phyloP scores from a whole-genome alignment of 371 early-diverging fungal species.

The Mucor ambiguus region DNA sequence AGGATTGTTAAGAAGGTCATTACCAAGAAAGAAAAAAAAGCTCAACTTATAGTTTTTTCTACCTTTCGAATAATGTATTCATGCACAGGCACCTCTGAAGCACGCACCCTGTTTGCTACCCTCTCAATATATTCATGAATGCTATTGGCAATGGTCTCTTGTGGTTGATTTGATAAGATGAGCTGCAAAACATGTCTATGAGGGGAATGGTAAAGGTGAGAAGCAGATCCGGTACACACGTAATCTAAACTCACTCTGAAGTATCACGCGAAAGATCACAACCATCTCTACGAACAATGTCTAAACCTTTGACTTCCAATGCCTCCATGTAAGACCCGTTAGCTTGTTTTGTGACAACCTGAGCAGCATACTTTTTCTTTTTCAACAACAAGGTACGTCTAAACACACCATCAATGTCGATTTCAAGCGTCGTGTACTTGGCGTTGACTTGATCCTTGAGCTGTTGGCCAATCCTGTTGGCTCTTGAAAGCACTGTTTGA shows the following conservation, averaged over 20 bases:
- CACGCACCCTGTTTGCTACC: slow-evolving; percentile 55
- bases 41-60: not conserved
- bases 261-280: slow-evolving; percentile 86
- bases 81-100: slow-evolving; percentile 62
- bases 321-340: slow-evolving; percentile 54
- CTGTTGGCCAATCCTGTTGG: slow-evolving; percentile 72
- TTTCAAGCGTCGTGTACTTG: slow-evolving; percentile 88
- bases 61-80: slow-evolving; percentile 93
- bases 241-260: slow-evolving; percentile 55
- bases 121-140: slow-evolving; percentile 13
- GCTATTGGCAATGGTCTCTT: slow-evolving; percentile 52
- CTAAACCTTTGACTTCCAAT: slow-evolving; percentile 95
- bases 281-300: slow-evolving; percentile 97
- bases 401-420: slow-evolving; percentile 96
- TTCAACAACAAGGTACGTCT: slow-evolving; percentile 91
- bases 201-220: too few relatives aligned
- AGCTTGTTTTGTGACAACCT: slow-evolving; percentile 49
- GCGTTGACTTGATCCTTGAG: slow-evolving; percentile 87
- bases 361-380: slow-evolving; percentile 99
- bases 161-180: slow-evolving; percentile 65
- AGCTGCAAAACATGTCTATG: slow-evolving; percentile 69
- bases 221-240: too few relatives aligned
- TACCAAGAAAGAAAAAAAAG: too few relatives aligned
- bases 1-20: not conserved
- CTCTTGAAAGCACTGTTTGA: slow-evolving; percentile 62